phyloP scores from a whole-genome alignment of 2,329 filamentous ascomycete genomes.

The Alternaria consortialis region DNA sequence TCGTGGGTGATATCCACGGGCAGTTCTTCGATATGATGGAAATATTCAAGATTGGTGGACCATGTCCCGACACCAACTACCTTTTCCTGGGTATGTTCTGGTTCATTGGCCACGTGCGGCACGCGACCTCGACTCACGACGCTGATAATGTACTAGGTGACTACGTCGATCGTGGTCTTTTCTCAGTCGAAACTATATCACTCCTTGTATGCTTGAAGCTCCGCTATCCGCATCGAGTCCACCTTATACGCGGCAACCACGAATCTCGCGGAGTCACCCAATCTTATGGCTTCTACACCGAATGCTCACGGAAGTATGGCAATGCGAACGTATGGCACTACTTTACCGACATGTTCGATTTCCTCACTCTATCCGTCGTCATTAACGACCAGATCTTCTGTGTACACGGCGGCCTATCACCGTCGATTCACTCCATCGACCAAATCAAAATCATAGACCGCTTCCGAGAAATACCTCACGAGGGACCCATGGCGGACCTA shows the following conservation, averaged over 20 bases:
- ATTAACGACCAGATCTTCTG: slow-evolving; percentile 99
- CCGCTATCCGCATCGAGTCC: slow-evolving; percentile 93
- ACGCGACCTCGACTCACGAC: slow-evolving; percentile 30
- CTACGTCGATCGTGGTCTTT: slow-evolving; percentile 97
- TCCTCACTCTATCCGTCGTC: slow-evolving; percentile 92
- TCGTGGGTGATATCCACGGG: slow-evolving; percentile 97
- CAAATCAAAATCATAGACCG: slow-evolving; percentile 99
- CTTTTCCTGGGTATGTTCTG: slow-evolving; percentile 80
- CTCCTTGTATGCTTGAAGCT: slow-evolving; percentile 96
- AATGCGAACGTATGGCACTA: slow-evolving; percentile 99
- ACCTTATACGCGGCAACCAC: slow-evolving; percentile 97
- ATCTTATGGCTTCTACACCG: slow-evolving; percentile 98
- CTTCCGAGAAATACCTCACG: slow-evolving; percentile 97
- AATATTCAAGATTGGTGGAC: slow-evolving; percentile 98
- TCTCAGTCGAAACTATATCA: slow-evolving; percentile 98
- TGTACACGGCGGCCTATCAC: slow-evolving; percentile 81
- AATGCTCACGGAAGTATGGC: slow-evolving; percentile 97
- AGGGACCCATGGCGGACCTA: slow-evolving; percentile 98
- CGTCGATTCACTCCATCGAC: slow-evolving; percentile 93
- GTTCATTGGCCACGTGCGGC: slow-evolving; percentile 14
- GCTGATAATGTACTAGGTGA: slow-evolving; percentile 69
- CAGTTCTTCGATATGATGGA: slow-evolving; percentile 99
- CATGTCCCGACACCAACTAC: slow-evolving; percentile 98
- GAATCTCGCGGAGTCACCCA: slow-evolving; percentile 97
- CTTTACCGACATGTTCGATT: slow-evolving; percentile 99